phyloP scores from a whole-genome alignment of 1,284 basidiomycete species.

The Serendipita sp. region DNA sequence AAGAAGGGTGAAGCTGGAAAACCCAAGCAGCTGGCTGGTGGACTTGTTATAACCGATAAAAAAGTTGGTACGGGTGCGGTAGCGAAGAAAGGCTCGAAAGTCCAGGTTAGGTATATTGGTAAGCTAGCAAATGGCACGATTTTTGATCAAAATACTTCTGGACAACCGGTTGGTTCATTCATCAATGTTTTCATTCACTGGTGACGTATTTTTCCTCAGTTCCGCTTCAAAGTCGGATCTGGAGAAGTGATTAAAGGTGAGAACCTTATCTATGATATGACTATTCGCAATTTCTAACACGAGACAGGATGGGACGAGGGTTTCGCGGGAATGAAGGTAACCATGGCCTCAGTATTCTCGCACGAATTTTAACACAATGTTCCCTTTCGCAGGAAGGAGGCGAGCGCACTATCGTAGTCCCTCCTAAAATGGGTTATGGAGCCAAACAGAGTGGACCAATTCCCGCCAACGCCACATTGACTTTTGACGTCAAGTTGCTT shows the following conservation, averaged over 20 bases:
- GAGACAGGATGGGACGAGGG: constrained; percentile 77
- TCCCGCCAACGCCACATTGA: constrained; percentile 54
- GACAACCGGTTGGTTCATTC: constrained; percentile 53
- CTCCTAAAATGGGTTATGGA: constrained; percentile 58
- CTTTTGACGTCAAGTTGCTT: constrained; percentile 63
- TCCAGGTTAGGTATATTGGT: constrained; percentile 83
- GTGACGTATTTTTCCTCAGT: constrained; percentile 28
- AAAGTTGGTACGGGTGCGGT: constrained; percentile 68
- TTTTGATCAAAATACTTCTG: constrained; percentile 82
- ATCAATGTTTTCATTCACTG: background rate
- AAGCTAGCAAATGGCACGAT: constrained; percentile 74
- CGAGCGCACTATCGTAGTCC: constrained; percentile 72
- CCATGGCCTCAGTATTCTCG: background rate
- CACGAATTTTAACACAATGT: background rate
- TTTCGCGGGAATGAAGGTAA: constrained; percentile 64
- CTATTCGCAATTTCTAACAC: constrained; percentile 14
- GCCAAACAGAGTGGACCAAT: constrained; percentile 38
- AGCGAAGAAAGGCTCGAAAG: constrained; percentile 74
- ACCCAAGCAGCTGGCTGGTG: constrained; percentile 36
- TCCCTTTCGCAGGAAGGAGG: constrained; percentile 51
- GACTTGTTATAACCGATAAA: constrained; percentile 65
- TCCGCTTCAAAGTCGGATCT: constrained; percentile 73
- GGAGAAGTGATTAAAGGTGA: constrained; percentile 85
- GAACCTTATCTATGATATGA: constrained; percentile 4
- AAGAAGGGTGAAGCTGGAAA: background rate